Evolutionary conservation across 805 yeast species (phyloP), one percentile per base, ranked within the genome.

Genomic region (Sungouiella thailandica): DNA sequence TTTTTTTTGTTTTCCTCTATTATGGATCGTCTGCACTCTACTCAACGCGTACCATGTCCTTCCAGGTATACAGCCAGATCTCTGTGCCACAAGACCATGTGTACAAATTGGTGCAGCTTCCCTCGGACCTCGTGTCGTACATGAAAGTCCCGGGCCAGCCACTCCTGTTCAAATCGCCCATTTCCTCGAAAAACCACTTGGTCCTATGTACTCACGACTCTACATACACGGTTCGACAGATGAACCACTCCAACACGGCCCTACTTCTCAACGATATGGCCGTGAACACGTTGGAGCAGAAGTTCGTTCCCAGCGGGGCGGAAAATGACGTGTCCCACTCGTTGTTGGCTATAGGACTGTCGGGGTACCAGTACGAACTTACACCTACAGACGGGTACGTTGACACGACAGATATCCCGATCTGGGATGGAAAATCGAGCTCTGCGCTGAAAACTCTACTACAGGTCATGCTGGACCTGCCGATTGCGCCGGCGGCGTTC

Each of bases 181-280:
- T 27, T 2, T 10, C 39, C 13, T 24, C 29, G 17, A 26, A 42
- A 19, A 42, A 55, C 18, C 71, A 68, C 28, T 73, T 84, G 7
- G 86, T 76, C 19, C 53, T 87, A 11, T 81, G 89, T 38, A 74
- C 90, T 1, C 45, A 58, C 3, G 43, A 58, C 18, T 56, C 65
- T 32, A 83, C 95, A 0, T 88, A 76, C 74, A 64, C 67, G 28
- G 47, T 88, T 12, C 68, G 86, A 33, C 89, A 83, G 49, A 80
- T 83, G 64, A 85, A 86, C 52, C 97, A 90, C 55, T 83, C 96
- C 6, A 88, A 90, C 55, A 74, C 90, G 4, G 79, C 84, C n/a
- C 53, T 87, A 44, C 40, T 88, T 15, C 52, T 76, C 52, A 44
- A 44, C 25, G 45, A 49, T 32, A 27, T 43, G 43, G 32, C 32